phyloP scores from a whole-genome alignment of 2,329 filamentous ascomycete species.

The Venturiaceae sp. region DNA sequence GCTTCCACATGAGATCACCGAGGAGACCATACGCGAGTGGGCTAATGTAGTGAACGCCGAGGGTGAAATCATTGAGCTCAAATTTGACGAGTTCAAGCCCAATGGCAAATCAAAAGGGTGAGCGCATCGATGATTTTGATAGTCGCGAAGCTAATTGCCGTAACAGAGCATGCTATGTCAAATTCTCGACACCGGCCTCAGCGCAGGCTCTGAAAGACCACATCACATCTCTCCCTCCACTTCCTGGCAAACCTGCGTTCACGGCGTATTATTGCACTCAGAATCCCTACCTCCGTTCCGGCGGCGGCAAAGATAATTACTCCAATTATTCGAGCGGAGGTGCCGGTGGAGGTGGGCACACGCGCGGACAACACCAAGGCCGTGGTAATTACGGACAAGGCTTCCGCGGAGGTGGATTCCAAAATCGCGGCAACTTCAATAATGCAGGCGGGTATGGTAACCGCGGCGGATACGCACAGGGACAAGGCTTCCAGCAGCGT shows the following conservation, averaged over 20 bases:
- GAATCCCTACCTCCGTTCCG: conserved; percentile 6
- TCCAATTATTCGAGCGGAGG: neutral
- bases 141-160: conserved; percentile 28
- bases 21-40: conserved; percentile 90
- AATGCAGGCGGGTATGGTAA: conserved; percentile 42
- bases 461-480: conserved; percentile 18
- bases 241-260: conserved; percentile 17
- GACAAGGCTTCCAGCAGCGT: conserved; percentile 10
- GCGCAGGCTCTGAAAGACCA: conserved; percentile 52
- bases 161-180: conserved; percentile 67
- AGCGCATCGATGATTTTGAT: conserved; percentile 19
- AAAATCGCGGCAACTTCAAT: conserved; percentile 24
- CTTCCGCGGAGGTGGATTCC: conserved; percentile 32
- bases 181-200: conserved; percentile 64
- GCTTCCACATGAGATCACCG: conserved; percentile 39
- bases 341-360: neutral
- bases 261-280: conserved; percentile 1
- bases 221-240: conserved; percentile 41
- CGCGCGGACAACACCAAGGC: conserved; percentile 18
- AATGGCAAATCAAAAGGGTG: conserved; percentile 99
- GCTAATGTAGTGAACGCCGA: conserved; percentile 70
- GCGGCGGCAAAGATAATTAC: conserved; percentile 2
- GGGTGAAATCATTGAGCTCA: conserved; percentile 79
- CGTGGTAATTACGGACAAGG: conserved; percentile 21
- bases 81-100: conserved; percentile 97